phyloP scores from a whole-genome alignment of 2,329 filamentous ascomycete genomes.

The Herpotrichia juniperi region DNA sequence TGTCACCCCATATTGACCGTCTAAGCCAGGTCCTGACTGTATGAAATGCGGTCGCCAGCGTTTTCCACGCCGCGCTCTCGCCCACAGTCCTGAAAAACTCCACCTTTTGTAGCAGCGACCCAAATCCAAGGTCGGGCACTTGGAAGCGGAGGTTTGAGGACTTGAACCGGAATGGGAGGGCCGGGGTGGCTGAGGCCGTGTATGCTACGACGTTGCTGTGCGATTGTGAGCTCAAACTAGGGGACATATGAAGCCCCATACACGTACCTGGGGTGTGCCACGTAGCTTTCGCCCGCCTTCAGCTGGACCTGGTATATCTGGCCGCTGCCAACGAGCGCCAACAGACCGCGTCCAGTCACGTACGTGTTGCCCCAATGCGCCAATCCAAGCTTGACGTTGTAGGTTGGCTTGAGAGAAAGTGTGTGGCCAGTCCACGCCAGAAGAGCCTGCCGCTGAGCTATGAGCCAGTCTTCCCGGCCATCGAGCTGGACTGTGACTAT shows the following conservation, averaged over 20 bases:
- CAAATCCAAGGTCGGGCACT: constrained; percentile 71
- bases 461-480: constrained; percentile 93
- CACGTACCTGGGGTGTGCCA: constrained; percentile 76
- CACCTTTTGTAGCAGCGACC: constrained; percentile 68
- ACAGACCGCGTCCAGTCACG: constrained; percentile 84
- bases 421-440: constrained; percentile 97
- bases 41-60: constrained; percentile 68
- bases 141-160: constrained; percentile 77
- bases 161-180: constrained; percentile 86
- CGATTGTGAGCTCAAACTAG: constrained; percentile 6
- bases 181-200: constrained; percentile 73
- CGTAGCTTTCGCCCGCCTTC: constrained; percentile 83
- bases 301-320: constrained; percentile 88
- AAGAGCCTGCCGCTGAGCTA: constrained; percentile 83
- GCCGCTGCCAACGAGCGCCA: constrained; percentile 83
- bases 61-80: constrained; percentile 74
- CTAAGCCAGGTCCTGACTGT: constrained; percentile 76
- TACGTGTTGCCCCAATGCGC: constrained; percentile 92
- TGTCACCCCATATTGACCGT: constrained; percentile 89
- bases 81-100: constrained; percentile 77
- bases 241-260: background rate
- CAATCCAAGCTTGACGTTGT: constrained; percentile 76
- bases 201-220: constrained; percentile 87
- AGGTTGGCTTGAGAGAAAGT: constrained; percentile 73
- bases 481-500: constrained; percentile 89